phyloP scores from a whole-genome alignment of 208 protist genomes.

The Endotrypanum monterogeii region DNA sequence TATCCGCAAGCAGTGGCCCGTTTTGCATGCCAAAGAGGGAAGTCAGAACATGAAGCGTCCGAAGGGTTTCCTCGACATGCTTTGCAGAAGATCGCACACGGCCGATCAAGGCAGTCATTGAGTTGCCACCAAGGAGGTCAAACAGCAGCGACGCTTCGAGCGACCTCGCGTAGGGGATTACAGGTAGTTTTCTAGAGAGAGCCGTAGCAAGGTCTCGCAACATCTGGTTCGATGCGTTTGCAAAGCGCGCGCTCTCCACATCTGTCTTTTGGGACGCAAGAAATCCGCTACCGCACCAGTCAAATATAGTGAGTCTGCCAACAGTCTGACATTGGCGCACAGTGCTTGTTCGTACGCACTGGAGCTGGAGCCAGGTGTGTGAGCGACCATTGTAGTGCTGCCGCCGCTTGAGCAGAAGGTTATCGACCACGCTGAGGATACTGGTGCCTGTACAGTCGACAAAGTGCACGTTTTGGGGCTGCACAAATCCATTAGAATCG shows the following conservation, averaged over 20 bases:
- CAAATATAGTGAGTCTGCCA: conserved; percentile 49
- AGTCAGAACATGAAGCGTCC: conserved; percentile 30
- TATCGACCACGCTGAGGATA: conserved; percentile 26
- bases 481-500: conserved; percentile 38
- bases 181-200: conserved; percentile 9
- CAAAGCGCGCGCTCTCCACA: conserved; percentile 51
- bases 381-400: conserved; percentile 38
- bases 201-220: conserved; percentile 28
- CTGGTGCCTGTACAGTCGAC: conserved; percentile 34
- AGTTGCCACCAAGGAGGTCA: conserved; percentile 60
- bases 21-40: conserved; percentile 38
- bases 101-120: conserved; percentile 42
- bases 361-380: conserved; percentile 61
- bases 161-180: conserved; percentile 38
- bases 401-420: conserved; percentile 29
- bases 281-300: conserved; percentile 41
- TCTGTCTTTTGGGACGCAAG: conserved; percentile 36
- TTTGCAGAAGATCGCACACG: conserved; percentile 21
- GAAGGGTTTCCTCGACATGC: conserved; percentile 26
- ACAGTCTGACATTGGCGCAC: conserved; percentile 34
- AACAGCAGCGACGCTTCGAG: conserved; percentile 42
- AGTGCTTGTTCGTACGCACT: conserved; percentile 37
- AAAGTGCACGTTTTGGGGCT: conserved; percentile 32
- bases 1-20: conserved; percentile 40
- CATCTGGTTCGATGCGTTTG: conserved; percentile 36